Percentiles rank a stretch among this genome's conserved stretches.
phyloP scores from a whole-genome alignment of 345 rosid species.

The Erucastrum elatum region DNA sequence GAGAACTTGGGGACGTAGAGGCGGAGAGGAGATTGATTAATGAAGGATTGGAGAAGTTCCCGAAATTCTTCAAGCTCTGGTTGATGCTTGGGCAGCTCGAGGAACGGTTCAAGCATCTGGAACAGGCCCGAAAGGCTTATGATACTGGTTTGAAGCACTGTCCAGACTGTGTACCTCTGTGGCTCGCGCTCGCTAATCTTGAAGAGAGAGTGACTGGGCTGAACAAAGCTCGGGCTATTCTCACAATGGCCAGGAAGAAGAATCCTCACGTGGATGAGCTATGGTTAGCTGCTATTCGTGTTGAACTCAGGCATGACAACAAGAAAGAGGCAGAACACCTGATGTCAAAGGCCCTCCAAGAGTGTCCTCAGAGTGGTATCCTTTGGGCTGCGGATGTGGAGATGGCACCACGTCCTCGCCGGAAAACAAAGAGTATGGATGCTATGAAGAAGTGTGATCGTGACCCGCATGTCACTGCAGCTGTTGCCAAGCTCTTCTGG shows the following conservation, averaged over 20 bases:
- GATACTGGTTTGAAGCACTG: constrained; percentile 71
- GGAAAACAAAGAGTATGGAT: constrained; percentile 69
- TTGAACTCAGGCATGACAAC: constrained; percentile 73
- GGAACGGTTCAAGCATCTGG: constrained; percentile 62
- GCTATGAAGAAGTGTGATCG: constrained; percentile 79
- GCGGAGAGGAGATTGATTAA: constrained; percentile 82
- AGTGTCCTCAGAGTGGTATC: constrained; percentile 85
- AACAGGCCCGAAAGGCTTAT: constrained; percentile 67
- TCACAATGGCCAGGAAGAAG: constrained; percentile 76
- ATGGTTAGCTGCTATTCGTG: constrained; percentile 91
- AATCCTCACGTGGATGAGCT: constrained; percentile 76
- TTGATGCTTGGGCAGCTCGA: constrained; percentile 96
- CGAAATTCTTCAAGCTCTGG: constrained; percentile 86
- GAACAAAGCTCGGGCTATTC: constrained; percentile 81
- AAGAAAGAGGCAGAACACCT: constrained; percentile 76
- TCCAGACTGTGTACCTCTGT: constrained; percentile 62
- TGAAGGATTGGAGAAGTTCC: constrained; percentile 81
- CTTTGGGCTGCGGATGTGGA: constrained; percentile 87
- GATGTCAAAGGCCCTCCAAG: constrained; percentile 96
- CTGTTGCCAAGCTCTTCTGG: constrained; percentile 88
- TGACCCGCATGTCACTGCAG: constrained; percentile 82
- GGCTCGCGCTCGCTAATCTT: constrained; percentile 78
- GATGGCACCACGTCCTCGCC: constrained; percentile 82
- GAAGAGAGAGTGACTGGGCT: constrained; percentile 78
- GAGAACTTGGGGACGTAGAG: constrained; percentile 70